These are phyloP conservation scores for Irpex lacteus DNA, from an alignment of 1,284 basidiomycete species.

Conservation along the genomic window DNA sequence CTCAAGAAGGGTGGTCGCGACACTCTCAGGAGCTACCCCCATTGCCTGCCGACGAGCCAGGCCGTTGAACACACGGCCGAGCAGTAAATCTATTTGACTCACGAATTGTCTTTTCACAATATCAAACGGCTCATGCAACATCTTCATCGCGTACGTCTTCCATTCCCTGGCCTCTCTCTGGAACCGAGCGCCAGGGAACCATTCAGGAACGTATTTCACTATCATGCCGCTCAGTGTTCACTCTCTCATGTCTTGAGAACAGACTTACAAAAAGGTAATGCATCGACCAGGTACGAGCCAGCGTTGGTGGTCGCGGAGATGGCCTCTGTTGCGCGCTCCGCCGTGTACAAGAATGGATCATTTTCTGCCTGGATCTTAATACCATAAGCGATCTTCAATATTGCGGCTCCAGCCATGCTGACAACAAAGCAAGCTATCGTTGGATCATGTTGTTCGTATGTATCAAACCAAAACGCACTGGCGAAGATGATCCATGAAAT, in stretches of 20 bases:
- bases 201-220: slow-evolving; percentile 35
- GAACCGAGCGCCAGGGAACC: slow-evolving; percentile 42
- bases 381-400: slow-evolving; percentile 26
- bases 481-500: slow-evolving; percentile 6
- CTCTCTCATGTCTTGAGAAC: not conserved
- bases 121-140: slow-evolving; percentile 7
- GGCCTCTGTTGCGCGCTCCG: slow-evolving; percentile 19
- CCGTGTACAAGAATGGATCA: slow-evolving; percentile 24
- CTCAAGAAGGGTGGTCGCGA: slow-evolving; percentile 1
- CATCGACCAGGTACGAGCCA: slow-evolving; percentile 16
- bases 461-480: slow-evolving; percentile 3
- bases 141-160: slow-evolving; percentile 12
- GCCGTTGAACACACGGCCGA: not conserved
- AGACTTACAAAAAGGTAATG: slow-evolving; percentile 7
- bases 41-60: not conserved
- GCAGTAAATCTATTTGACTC: not conserved
- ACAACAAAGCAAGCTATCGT: not conserved
- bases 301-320: slow-evolving; percentile 5
- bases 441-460: not conserved
- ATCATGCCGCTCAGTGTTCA: not conserved
- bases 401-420: slow-evolving; percentile 21
- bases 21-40: slow-evolving; percentile 3
- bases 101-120: not conserved
- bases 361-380: slow-evolving; percentile 23
- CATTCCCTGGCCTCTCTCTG: slow-evolving; percentile 37